Conservation (phyloP, 2,329 filamentous ascomycete genomes). For the Diaporthe sp. region DNA sequence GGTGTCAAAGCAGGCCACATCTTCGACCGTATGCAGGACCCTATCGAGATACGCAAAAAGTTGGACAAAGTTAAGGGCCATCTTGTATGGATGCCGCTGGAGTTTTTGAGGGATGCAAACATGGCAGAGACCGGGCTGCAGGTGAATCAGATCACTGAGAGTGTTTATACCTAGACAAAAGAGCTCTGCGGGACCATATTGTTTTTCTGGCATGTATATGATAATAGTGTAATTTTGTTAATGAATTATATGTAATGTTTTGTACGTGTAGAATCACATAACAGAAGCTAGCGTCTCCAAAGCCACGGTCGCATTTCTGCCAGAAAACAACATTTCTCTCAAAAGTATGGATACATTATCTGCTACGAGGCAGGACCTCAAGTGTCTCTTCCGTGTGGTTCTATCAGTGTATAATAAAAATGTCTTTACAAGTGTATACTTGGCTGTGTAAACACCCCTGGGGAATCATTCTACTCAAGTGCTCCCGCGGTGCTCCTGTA, state of each 20-base stretch:
- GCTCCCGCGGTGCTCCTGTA: too few relatives aligned
- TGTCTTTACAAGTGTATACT: too few relatives aligned
- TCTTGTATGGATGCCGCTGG: slow-evolving; percentile 93
- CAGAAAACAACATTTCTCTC: neutral
- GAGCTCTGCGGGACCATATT: neutral
- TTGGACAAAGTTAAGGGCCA: slow-evolving; percentile 86
- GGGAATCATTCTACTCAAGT: neutral
- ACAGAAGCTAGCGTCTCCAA: neutral
- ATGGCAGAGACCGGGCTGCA: slow-evolving; percentile 92
- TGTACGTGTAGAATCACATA: neutral
- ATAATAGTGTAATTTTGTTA: slow-evolving; percentile 11
- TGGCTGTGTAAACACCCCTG: neutral
- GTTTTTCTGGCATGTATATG: neutral
- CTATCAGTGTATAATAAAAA: neutral
- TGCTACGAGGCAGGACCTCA: neutral
- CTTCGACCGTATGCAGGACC: slow-evolving; percentile 81
- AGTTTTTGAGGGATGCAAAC: slow-evolving; percentile 83
- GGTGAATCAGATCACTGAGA: slow-evolving; percentile 88
- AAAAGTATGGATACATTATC: neutral
- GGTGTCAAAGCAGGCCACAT: slow-evolving; percentile 86
- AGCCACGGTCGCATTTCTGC: neutral
- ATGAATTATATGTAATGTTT: neutral
- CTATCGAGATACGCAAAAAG: slow-evolving; percentile 77
- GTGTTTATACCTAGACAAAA: slow-evolving; percentile 76
- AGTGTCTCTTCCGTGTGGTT: neutral